These are phyloP conservation scores for Yarrowia yakushimensis DNA, from an alignment of 805 yeast genomes.

Conservation along the genomic window DNA sequence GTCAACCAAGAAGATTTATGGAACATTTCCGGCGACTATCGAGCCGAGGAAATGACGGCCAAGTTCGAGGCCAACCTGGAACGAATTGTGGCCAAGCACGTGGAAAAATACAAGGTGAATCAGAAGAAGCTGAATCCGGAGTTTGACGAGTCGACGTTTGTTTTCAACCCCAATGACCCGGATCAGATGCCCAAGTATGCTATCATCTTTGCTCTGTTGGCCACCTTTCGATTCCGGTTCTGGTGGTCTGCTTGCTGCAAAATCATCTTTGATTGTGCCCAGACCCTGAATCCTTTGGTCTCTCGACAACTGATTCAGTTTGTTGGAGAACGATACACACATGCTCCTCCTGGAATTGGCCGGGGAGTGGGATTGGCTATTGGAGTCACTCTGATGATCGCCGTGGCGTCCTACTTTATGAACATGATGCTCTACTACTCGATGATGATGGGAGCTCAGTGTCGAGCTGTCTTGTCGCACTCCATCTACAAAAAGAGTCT, in stretches of 20 bases:
- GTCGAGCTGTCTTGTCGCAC: constrained; percentile 64
- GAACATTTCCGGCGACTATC: constrained; percentile 39
- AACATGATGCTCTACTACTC: constrained; percentile 62
- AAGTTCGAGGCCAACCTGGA: constrained; percentile 37
- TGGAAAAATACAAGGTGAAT: constrained; percentile 31
- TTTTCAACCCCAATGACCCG: neutral
- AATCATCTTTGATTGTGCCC: constrained; percentile 34
- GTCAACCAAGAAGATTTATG: constrained; percentile 55
- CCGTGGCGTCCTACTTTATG: constrained; percentile 46
- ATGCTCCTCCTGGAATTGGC: constrained; percentile 45
- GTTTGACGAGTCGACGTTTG: neutral
- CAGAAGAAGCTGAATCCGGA: constrained; percentile 46
- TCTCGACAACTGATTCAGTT: constrained; percentile 60
- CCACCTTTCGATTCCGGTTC: constrained; percentile 36
- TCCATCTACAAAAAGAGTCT: constrained; percentile 65
- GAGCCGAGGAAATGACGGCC: constrained; percentile 38
- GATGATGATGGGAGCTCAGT: constrained; percentile 61
- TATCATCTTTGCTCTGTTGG: constrained; percentile 37
- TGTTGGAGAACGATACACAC: constrained; percentile 51
- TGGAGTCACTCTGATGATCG: constrained; percentile 58
- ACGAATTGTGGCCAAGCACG: constrained; percentile 32
- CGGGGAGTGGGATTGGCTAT: constrained; percentile 71
- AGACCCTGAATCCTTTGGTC: constrained; percentile 59
- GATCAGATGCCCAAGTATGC: constrained; percentile 30
- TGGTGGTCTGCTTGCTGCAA: constrained; percentile 37